Base-by-base conservation (phyloP, 352 stramenopile genomes). In the Phytophthora vignae region DNA sequence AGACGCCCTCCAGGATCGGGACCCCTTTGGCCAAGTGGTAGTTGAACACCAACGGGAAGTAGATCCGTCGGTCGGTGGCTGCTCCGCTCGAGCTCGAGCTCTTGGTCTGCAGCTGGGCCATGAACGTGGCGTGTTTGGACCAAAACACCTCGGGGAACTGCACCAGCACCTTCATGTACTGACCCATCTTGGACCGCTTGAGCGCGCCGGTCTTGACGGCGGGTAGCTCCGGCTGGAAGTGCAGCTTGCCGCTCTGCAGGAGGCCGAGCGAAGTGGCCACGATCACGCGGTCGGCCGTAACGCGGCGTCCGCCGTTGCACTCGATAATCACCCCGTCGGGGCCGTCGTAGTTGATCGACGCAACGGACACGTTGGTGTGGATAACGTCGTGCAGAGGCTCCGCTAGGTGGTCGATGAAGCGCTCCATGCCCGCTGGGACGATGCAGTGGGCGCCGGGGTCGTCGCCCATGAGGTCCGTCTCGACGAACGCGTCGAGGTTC, bases 131-230 rank as follows among this genome's bases (percentile, higher is more conserved):
- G 33, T 87, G 40, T 12, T 77, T 62, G 3, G 81, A 72, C 87
- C 87, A 93, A 44, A 95, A 95, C 0, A 91, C 81, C 12, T 78
- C 44, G 0, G 84, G 85, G 27, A 79, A 86, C 11, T 96, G 85
- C 52, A 98, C 78, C 36, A 98, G 76, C 70, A 79, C 57, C 67
- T 91, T 94, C 74, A 98, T 71, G 76, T 85, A 92, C 53, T 75
- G 77, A 8, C 84, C 86, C 77, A 92, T 91, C 12, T 74, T 76
- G 12, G 84, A 90, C 6, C 79, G 61, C 14, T 88, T 64, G 33
- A 93, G 77, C 15, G 87, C 81, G 14, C 55, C 55, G 9, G 73
- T 71, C 64, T 95, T 95, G 6, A 64, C 68, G 1, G 40, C 54
- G 1, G 84, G 84, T 0, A 95, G 70, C 9, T 71, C 62, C 4